Base-by-base conservation (phyloP, 108 stramenopile genomes). In the Pseudonitzschia multiseries region DNA sequence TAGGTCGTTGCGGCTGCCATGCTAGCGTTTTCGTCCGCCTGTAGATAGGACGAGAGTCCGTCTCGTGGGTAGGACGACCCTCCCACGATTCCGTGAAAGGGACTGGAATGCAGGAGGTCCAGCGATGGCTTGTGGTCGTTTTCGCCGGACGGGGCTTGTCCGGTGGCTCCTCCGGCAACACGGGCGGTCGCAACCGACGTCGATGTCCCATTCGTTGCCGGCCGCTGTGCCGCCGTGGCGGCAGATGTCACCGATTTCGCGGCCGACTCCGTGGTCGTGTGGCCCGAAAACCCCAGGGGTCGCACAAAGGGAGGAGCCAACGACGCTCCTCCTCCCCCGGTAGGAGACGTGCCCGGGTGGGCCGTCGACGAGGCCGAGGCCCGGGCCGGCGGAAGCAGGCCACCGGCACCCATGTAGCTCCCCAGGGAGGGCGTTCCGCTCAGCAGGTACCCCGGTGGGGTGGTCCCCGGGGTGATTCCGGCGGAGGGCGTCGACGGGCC, bases 21-120 rank as follows among this genome's bases (percentile, higher is more conserved):
- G 61, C 71, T 31, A 21, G 54, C 41, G 28, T 54, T 63, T 53
- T 63, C 54, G 4, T 63, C 61, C 5, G 71, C 31, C 60, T 44
- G 44, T 15, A 68, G 27, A 44, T 24, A 57, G 27, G 56, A 42
- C 54, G 69, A 21, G 57, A 46, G 28, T 22, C 29, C 36, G 51
- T 29, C 67, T 63, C 33, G 44, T 24, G 50, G 8, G 33, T 60
- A 56, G 44, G 65, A 59, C 69, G 74, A 59, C 26, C 24, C 57
- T 14, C 15, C 63, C 18, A 2, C 42, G 12, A 65, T 43, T 36
- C 17, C 40, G 64, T 17, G 75, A 70, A 86, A 86, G 22, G 86
- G 86, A 67, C 81, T 82, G 3, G 73, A 78, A 62, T 83, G 86
- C 26, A 86, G 60, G 29, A 86, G 46, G 76, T 86, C 86, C 42